phyloP scores from a whole-genome alignment of 495 filamentous ascomycete genomes.

The Melanomma pulvis-pyrius region DNA sequence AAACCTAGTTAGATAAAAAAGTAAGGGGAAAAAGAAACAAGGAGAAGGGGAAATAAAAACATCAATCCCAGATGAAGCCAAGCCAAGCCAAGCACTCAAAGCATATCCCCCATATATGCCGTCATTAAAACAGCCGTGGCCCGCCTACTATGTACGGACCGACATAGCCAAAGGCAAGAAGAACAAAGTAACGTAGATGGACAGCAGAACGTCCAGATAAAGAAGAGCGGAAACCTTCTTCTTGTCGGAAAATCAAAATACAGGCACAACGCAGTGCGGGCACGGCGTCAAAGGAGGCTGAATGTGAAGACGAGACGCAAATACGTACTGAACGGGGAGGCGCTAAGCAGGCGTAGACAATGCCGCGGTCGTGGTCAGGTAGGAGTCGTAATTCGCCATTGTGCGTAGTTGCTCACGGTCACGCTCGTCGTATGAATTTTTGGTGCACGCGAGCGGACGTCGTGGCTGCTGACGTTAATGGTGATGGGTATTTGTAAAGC shows the following conservation, averaged over 20 bases:
- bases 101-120: not conserved
- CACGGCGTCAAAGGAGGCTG: not conserved
- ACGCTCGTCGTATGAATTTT: not conserved
- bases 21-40: not conserved
- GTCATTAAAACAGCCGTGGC: not conserved
- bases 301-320: constrained; percentile 17
- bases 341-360: constrained; percentile 14
- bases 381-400: constrained; percentile 2
- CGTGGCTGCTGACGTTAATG: constrained; percentile 3
- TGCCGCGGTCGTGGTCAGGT: constrained; percentile 1
- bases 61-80: too few relatives aligned
- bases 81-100: not conserved
- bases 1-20: not conserved
- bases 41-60: too few relatives aligned
- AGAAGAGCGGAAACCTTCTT: too few relatives aligned
- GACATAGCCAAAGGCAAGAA: not conserved
- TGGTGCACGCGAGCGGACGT: not conserved
- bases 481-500: not conserved
- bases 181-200: not conserved
- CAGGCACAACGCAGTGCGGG: too few relatives aligned
- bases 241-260: too few relatives aligned
- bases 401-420: constrained; percentile 4
- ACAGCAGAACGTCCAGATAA: not conserved
- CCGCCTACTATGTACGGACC: not conserved
- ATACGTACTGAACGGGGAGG: constrained; percentile 13